A percentile compares a stretch with the other conserved stretches of the same genome.
These are phyloP conservation scores for Extremus antarcticus DNA, from an alignment of 495 filamentous ascomycete genomes.

Conservation along the genomic window DNA sequence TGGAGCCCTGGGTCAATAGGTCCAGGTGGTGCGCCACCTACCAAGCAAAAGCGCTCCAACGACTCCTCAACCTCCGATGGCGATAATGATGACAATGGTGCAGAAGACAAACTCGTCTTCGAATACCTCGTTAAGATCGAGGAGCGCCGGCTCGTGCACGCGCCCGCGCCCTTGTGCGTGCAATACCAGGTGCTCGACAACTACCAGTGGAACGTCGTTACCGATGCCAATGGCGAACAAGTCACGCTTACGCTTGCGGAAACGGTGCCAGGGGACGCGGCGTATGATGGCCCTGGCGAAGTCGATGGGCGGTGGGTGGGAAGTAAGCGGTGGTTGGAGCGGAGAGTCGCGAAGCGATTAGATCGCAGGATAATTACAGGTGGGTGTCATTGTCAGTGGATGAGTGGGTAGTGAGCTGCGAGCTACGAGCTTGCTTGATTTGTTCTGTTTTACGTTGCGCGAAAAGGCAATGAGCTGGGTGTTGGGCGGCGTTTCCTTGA, in stretches of 20 bases:
- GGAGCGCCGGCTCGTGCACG: constrained; percentile 51
- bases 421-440: neutral
- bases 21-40: too few species aligned
- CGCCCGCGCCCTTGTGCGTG: constrained; percentile 50
- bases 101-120: constrained; percentile 34
- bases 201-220: constrained; percentile 34
- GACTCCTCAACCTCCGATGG: too few species aligned
- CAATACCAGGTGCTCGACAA: constrained; percentile 54
- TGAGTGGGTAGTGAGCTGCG: constrained; percentile 16
- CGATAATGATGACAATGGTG: constrained; percentile 29
- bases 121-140: constrained; percentile 69
- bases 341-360: neutral
- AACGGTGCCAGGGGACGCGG: constrained; percentile 31
- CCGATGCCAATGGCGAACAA: constrained; percentile 30
- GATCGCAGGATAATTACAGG: too few species aligned
- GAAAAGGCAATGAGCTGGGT: neutral
- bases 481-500: neutral
- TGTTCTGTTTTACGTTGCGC: too few species aligned
- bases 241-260: constrained; percentile 52
- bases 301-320: neutral
- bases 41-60: too few species aligned
- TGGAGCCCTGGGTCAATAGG: too few species aligned
- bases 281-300: constrained; percentile 5
- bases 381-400: constrained; percentile 32
- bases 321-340: neutral